Evolutionary conservation across 768 basidiomycete genomes (phyloP), one percentile per base, ranked within the genome.

Genomic region (Termitomyces sp.): DNA sequence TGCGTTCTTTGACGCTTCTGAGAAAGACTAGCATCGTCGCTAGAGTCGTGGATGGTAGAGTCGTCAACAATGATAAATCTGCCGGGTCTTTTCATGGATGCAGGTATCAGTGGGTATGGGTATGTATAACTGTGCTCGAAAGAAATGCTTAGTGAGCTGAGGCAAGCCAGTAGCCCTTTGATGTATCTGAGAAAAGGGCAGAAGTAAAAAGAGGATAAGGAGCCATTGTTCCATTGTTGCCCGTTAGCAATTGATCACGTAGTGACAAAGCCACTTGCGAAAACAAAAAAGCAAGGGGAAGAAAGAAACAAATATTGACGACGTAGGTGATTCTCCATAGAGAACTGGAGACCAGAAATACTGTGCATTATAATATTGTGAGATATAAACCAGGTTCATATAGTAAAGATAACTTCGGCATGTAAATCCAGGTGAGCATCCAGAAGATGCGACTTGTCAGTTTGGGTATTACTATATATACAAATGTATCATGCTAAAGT

Each of bases 31-130:
- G 67, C 64, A 44, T 66, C 63, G 21, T 72, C 69, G 32, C 67
- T 61, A 10, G 67, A 63, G 55, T 72, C 70, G 6, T 64, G 65
- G 37, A 74, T 69, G 1, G 73, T 74, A 51, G 52, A 62, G 21
- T 61, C 63, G 44, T 73, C 70, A 34, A 71, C 62, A 54, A 72
- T 72, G 40, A 73, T 69, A 51, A 69, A 72, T 52, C 67, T 63
- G 30, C 64, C 54, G 28, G 61, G 21, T 59, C 55, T 63, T 39
- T 27, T 52, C 57, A 52, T 57, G 25, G 46, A 55, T 7, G 37
- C 60, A 11, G 49, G 30, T 43, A 43, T 53, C 32, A 17, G 27
- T 21, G 6, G n/a, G n/a, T 56, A 61, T 44, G 23, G 39, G 21
- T 37, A 28, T 56, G 25, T 44, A 28, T 42, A n/a, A 51, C 17